These are phyloP conservation scores for Neopestalotiopsis sp. DNA, from an alignment of 2,329 filamentous ascomycete genomes.

Conservation along the genomic window DNA sequence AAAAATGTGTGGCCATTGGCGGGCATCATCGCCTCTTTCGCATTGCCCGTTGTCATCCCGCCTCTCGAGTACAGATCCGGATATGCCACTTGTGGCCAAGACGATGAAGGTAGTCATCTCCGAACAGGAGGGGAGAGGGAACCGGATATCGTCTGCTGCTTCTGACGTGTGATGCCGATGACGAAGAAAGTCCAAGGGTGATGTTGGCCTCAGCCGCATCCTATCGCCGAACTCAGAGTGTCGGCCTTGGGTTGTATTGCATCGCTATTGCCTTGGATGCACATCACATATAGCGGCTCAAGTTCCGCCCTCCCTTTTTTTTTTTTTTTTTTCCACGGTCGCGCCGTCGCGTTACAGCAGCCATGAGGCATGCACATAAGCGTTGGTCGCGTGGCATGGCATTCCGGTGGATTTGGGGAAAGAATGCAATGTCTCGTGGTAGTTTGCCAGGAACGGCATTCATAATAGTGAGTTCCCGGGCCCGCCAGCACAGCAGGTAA, in stretches of 20 bases:
- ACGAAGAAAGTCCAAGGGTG: background rate
- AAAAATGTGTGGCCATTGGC: background rate
- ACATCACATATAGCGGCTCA: background rate
- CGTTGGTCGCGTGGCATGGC: background rate
- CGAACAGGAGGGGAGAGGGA: background rate
- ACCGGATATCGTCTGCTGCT: background rate
- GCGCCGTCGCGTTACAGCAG: no score
- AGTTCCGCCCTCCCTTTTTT: background rate
- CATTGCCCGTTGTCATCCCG: conserved; percentile 1
- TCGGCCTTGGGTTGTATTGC: background rate
- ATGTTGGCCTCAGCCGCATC: background rate
- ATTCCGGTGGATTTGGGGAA: background rate
- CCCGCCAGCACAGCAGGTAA: background rate
- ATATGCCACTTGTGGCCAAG: conserved; percentile 11
- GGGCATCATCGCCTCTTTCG: background rate
- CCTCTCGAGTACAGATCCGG: conserved; percentile 6
- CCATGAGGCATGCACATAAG: no score
- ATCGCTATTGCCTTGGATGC: background rate
- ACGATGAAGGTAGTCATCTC: conserved; percentile 13
- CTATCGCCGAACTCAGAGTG: background rate
- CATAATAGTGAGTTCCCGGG: background rate
- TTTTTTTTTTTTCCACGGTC: background rate
- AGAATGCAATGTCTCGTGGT: background rate
- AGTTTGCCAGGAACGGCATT: background rate
- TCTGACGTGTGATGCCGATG: background rate